A percentile compares a stretch with the other conserved stretches of the same genome.
Conservation (phyloP, 805 yeast species). For the Teunomyces lycoperdinae region DNA sequence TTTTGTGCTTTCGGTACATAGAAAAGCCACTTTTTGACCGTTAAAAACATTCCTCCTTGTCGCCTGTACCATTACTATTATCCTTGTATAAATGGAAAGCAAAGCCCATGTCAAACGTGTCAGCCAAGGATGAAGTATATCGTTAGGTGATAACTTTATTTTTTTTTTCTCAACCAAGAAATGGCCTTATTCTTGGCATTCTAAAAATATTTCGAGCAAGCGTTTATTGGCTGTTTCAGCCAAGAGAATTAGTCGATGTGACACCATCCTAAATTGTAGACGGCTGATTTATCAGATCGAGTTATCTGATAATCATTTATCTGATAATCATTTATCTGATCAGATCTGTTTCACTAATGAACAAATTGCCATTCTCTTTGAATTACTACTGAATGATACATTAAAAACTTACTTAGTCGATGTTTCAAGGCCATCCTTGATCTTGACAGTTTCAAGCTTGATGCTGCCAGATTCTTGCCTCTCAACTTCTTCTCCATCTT, state of each 20-base stretch:
- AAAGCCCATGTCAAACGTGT: not conserved
- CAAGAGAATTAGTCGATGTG: not conserved
- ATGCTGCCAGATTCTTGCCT: constrained; percentile 3
- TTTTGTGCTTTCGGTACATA: no score
- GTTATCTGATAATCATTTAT: constrained; percentile 1
- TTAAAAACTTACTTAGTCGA: not conserved
- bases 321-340: constrained; percentile 1
- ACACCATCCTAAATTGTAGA: not conserved
- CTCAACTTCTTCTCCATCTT: constrained; percentile 1
- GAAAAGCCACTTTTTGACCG: not conserved
- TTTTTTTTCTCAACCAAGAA: not conserved
- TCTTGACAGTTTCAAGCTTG: constrained; percentile 1
- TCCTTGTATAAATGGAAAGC: not conserved
- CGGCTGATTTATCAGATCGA: not conserved
- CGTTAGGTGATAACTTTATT: not conserved
- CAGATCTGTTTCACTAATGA: not conserved
- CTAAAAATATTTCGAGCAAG: not conserved
- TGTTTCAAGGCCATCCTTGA: constrained; percentile 1
- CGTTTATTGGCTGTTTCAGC: not conserved
- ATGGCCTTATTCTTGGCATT: not conserved
- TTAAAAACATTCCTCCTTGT: not conserved
- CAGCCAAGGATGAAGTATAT: not conserved
- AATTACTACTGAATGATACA: not conserved
- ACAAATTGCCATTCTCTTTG: not conserved
- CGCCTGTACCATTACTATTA: not conserved